Conservation (phyloP, 75 land plant species). For the Picea sitchensis region DNA sequence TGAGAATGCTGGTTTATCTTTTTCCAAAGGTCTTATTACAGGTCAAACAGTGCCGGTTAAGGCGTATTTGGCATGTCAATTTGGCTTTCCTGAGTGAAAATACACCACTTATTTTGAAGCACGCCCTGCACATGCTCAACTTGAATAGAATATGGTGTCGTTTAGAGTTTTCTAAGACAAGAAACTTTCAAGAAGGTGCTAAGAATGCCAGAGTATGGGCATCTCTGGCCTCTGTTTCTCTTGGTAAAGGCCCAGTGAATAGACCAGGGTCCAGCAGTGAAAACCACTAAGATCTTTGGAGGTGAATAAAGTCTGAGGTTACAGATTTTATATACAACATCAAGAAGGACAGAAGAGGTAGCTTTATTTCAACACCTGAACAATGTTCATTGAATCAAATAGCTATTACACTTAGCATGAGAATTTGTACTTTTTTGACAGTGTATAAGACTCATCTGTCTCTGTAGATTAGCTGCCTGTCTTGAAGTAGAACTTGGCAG, state of each 20-base stretch:
- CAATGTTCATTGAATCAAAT: slow-evolving; percentile 7
- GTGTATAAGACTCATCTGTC: neutral
- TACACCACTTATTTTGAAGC: slow-evolving; percentile 34
- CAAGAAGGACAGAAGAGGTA: slow-evolving; percentile 3
- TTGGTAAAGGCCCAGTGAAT: slow-evolving; percentile 30
- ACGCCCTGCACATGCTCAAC: slow-evolving; percentile 29
- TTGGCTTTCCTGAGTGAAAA: slow-evolving; percentile 38
- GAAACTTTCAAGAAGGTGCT: slow-evolving; percentile 53
- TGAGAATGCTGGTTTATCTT: slow-evolving; percentile 23
- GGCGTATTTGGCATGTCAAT: slow-evolving; percentile 31
- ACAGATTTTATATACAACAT: slow-evolving; percentile 1
- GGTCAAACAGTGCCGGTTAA: slow-evolving; percentile 24
- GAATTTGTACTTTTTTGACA: neutral
- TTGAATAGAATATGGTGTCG: slow-evolving; percentile 47
- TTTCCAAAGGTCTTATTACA: slow-evolving; percentile 24
- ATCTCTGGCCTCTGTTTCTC: slow-evolving; percentile 61
- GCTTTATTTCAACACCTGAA: slow-evolving; percentile 2
- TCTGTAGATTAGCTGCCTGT: slow-evolving; percentile 5
- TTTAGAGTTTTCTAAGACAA: slow-evolving; percentile 35
- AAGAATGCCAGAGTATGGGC: slow-evolving; percentile 64
- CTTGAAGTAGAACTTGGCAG: neutral
- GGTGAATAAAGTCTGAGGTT: neutral
- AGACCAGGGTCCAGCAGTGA: slow-evolving; percentile 9
- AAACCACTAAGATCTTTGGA: neutral
- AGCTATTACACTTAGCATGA: neutral